Evolutionary conservation across 768 basidiomycete genomes (phyloP).

Genomic region (Mycena floridula): DNA sequence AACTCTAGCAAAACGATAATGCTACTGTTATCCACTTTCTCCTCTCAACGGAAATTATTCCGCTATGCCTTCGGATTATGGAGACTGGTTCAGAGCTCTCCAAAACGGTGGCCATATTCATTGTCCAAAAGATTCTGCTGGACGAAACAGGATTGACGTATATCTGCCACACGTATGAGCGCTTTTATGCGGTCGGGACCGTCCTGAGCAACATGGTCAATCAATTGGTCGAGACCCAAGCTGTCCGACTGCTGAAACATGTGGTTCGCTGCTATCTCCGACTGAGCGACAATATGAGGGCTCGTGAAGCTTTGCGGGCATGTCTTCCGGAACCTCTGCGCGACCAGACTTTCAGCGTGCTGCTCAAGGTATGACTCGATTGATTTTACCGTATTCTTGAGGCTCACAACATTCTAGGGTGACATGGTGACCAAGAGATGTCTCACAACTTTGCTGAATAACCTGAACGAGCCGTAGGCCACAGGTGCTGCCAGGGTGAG

Average conservation of each 20-base stretch:
- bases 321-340: conserved; percentile 94
- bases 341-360: conserved; percentile 85
- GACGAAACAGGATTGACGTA: conserved; percentile 98
- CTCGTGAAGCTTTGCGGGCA: conserved; percentile 90
- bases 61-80: conserved; percentile 98
- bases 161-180: conserved; percentile 99
- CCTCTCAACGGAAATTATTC: conserved; percentile 98
- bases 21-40: conserved; percentile 98
- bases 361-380: conserved; percentile 67
- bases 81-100: conserved; percentile 98
- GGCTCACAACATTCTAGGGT: conserved; percentile 42
- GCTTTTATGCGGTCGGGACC: conserved; percentile 98
- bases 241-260: conserved; percentile 92
- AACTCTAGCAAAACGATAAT: conserved; percentile 92
- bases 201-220: conserved; percentile 99
- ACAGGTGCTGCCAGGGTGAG: no score
- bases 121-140: conserved; percentile 95
- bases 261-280: conserved; percentile 96
- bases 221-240: conserved; percentile 96
- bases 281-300: conserved; percentile 92
- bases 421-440: conserved; percentile 98
- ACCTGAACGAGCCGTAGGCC: conserved; percentile 65
- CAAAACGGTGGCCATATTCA: conserved; percentile 99
- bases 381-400: neutral
- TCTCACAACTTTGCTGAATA: conserved; percentile 83